A percentile compares a stretch with the other conserved stretches of the same genome.
Evolutionary conservation across 2,329 filamentous ascomycete species (phyloP).

Genomic region (Colletotrichum aenigma): DNA sequence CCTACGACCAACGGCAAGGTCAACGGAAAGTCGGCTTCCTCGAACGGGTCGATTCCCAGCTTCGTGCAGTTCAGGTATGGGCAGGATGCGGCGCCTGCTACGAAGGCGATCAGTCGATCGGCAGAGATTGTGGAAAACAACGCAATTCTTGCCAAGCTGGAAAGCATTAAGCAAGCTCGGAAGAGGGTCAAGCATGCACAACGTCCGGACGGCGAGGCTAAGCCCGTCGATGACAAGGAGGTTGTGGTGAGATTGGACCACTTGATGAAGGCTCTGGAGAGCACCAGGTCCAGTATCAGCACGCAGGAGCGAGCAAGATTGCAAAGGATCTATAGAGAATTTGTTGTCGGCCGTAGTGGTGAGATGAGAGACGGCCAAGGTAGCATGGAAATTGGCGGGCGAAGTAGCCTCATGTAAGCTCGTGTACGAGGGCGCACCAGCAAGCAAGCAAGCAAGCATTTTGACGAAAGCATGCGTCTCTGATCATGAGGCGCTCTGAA

Average conservation of each 20-base stretch:
- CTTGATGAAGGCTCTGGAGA: slow-evolving; percentile 75
- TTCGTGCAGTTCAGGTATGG: slow-evolving; percentile 90
- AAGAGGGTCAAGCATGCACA: slow-evolving; percentile 46
- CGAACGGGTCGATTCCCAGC: slow-evolving; percentile 44
- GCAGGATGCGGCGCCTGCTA: slow-evolving; percentile 51
- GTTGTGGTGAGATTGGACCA: slow-evolving; percentile 87
- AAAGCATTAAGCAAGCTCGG: slow-evolving; percentile 75
- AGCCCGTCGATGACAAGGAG: slow-evolving; percentile 56
- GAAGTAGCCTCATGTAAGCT: slow-evolving; percentile 87
- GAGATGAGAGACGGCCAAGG: slow-evolving; percentile 95
- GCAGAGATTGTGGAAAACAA: slow-evolving; percentile 75
- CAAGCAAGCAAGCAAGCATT: neutral
- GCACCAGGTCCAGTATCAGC: slow-evolving; percentile 83
- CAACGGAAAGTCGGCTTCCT: slow-evolving; percentile 26
- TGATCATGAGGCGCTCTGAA: neutral
- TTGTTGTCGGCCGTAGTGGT: slow-evolving; percentile 89
- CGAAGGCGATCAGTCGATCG: slow-evolving; percentile 49
- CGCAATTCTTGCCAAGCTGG: slow-evolving; percentile 80
- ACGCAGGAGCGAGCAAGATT: slow-evolving; percentile 76
- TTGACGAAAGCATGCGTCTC: neutral
- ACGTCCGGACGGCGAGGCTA: slow-evolving; percentile 28
- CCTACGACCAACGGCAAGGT: slow-evolving; percentile 38
- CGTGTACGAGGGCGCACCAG: neutral
- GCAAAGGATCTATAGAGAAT: slow-evolving; percentile 86
- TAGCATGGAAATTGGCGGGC: slow-evolving; percentile 87